phyloP scores from a whole-genome alignment of 75 land plant species.

The Isoetes taiwanensis region DNA sequence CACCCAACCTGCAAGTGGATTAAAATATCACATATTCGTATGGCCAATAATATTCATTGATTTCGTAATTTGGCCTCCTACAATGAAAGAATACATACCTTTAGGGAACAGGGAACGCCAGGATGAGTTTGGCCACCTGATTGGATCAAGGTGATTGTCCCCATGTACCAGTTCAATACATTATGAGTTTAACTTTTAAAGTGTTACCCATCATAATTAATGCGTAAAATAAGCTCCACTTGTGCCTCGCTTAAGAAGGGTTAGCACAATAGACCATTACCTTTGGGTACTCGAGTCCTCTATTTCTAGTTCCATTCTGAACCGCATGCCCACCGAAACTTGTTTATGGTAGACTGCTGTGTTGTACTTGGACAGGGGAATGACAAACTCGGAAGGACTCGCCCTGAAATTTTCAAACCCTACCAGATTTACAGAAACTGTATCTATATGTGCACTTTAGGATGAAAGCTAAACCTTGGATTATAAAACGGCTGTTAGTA shows the following conservation, averaged over 20 bases:
- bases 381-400: conserved; percentile 78
- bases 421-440: too few relatives aligned
- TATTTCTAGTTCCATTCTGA: conserved; percentile 86
- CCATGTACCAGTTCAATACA: conserved; percentile 82
- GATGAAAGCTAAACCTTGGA: conserved; percentile 41
- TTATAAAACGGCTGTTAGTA: conserved; percentile 75
- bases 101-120: conserved; percentile 86
- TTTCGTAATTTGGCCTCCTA: too few relatives aligned
- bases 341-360: conserved; percentile 64
- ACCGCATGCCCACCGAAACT: conserved; percentile 80
- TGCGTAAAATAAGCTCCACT: too few relatives aligned
- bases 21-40: too few relatives aligned
- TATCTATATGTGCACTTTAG: too few relatives aligned
- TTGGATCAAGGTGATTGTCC: conserved; percentile 69
- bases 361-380: conserved; percentile 68
- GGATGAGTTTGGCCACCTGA: conserved; percentile 68
- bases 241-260: too few relatives aligned
- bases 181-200: too few relatives aligned
- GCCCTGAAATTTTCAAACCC: too few relatives aligned
- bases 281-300: conserved; percentile 75
- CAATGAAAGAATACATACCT: too few relatives aligned
- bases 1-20: conserved; percentile 98
- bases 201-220: too few relatives aligned
- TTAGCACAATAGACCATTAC: conserved; percentile 30
- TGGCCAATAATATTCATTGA: too few relatives aligned